These are phyloP conservation scores for Calonectria pseudoreteaudii DNA, from an alignment of 2,329 filamentous ascomycete genomes.

Conservation along the genomic window DNA sequence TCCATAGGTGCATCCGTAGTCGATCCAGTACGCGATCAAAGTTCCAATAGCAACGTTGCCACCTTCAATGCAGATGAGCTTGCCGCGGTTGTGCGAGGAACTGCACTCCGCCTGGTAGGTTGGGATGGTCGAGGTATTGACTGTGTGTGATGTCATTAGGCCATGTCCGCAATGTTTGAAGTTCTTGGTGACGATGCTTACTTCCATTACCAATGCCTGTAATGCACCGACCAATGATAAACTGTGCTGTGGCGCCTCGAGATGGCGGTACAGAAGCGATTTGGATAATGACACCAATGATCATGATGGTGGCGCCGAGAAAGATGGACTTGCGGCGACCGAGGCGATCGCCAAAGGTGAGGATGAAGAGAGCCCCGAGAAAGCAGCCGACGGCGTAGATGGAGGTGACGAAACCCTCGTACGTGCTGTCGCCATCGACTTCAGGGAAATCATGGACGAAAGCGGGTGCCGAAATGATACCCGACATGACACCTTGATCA, in stretches of 20 bases:
- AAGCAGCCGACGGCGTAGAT: constrained; percentile 67
- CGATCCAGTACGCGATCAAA: constrained; percentile 58
- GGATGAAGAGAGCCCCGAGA: constrained; percentile 60
- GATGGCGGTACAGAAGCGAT: constrained; percentile 47
- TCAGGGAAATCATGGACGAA: constrained; percentile 61
- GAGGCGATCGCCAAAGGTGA: constrained; percentile 64
- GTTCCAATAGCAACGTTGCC: constrained; percentile 56
- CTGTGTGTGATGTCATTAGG: neutral
- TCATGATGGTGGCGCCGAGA: constrained; percentile 68
- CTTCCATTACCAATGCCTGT: constrained; percentile 65
- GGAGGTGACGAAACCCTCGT: constrained; percentile 59
- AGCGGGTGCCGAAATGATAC: constrained; percentile 63
- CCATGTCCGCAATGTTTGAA: too few relatives aligned
- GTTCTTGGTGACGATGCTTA: neutral
- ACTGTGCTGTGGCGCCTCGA: constrained; percentile 55
- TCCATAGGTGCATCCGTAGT: constrained; percentile 57
- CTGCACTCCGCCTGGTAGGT: constrained; percentile 69
- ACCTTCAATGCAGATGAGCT: constrained; percentile 64
- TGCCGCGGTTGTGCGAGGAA: constrained; percentile 63
- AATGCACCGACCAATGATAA: constrained; percentile 63
- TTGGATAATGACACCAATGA: constrained; percentile 72
- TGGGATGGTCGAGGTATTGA: constrained; percentile 63
- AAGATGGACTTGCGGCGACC: constrained; percentile 66
- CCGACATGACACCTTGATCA: constrained; percentile 66
- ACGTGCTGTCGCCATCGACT: constrained; percentile 58